Evolutionary conservation across 148 eudicot genomes (phyloP), one percentile per base, ranked within the genome.

Genomic region (Heliamphora exappendiculata): DNA sequence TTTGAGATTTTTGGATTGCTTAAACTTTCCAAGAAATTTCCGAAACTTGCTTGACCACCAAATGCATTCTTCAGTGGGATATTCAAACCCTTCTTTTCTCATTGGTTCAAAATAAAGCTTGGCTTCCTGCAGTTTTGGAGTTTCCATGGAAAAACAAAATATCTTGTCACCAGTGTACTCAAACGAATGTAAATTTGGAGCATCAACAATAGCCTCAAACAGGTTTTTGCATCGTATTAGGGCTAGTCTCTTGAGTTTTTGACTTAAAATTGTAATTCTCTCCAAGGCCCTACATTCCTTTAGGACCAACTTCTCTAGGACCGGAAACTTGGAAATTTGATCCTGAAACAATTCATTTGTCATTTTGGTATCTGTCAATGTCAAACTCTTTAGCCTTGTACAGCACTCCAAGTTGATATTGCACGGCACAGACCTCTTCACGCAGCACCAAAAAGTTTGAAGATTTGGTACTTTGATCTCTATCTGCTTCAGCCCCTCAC

Each of bases 221-320:
- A 85, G 81, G 22, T 76, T 77, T 34, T 16, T 29, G 66, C 87
- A 85, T 7, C 80, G 37, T 20, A 59, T 20, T 1, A 85, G 49
- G 9, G 74, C 47, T 45, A 85, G 68, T 24, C 54, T 75, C 78
- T 63, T 75, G 22, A 85, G 77, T 70, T 69, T 85, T 19, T 13
- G 17, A 50, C 85, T 82, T 55, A 69, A 74, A 73, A 85, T 85
- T 41, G 72, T 70, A 45, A 85, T 39, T 20, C 68, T 77, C 66
- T 65, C 28, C n/a, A 85, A 31, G 5, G 20, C 28, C 39, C 28
- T 17, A 69, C 87, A 82, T 50, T 74, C 75, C 31, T 26, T 75
- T 42, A 85, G 78, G 51, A 74, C 83, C 85, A 85, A 74, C 5
- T 78, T 77, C 74, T 85, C 85, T 20, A 85, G 81, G 49, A 62